phyloP scores from a whole-genome alignment of 192 early-diverging fungal species.

The Gigaspora rosea region DNA sequence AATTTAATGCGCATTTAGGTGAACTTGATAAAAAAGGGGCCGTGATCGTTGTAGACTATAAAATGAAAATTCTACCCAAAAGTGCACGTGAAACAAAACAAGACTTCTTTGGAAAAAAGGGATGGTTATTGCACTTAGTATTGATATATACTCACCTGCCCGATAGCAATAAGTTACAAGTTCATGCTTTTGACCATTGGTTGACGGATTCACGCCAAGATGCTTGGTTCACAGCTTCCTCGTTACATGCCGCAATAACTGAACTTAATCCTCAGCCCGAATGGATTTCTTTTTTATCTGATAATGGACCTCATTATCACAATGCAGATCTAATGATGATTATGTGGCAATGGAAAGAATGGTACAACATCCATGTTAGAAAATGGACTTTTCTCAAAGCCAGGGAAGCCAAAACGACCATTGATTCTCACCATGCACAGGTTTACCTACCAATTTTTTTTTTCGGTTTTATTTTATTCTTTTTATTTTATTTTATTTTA shows the following conservation, averaged over 20 bases:
- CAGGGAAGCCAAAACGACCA: not conserved
- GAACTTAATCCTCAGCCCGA: not conserved
- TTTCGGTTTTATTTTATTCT: too few relatives aligned
- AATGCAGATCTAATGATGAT: not conserved
- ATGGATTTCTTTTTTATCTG: too few relatives aligned
- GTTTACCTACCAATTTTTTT: not conserved
- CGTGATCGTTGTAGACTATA: constrained; percentile 1
- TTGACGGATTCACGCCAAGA: not conserved
- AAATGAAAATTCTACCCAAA: constrained; percentile 17
- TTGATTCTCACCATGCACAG: not conserved
- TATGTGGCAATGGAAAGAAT: not conserved
- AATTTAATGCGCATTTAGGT: not conserved
- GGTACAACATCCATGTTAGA: not conserved
- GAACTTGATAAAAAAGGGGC: not conserved
- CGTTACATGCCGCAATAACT: not conserved
- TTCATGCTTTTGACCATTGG: constrained; percentile 5
- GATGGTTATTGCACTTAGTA: not conserved
- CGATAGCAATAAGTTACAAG: not conserved
- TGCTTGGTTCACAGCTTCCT: constrained; percentile 11
- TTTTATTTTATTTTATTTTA: not conserved
- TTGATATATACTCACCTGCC: not conserved
- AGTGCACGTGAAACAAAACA: not conserved
- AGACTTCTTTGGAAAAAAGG: constrained; percentile 10
- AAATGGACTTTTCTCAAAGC: not conserved
- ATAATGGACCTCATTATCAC: not conserved